Percentiles rank a stretch among this genome's conserved stretches.
These are phyloP conservation scores for Byssoonygena ceratinophila DNA, from an alignment of 2,329 filamentous ascomycete genomes.

Conservation along the genomic window DNA sequence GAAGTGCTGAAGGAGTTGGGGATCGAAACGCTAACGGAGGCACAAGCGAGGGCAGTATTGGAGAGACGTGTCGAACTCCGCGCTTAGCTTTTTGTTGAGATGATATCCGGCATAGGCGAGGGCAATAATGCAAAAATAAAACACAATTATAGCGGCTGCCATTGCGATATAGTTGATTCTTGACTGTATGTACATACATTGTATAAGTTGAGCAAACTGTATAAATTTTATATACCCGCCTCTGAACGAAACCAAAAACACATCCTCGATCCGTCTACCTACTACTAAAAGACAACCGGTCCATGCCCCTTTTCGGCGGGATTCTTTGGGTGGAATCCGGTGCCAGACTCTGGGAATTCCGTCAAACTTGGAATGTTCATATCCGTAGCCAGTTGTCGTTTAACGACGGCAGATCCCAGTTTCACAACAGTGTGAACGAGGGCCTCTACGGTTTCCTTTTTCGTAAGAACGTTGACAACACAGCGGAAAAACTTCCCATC, in stretches of 20 bases:
- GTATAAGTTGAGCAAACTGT: background rate
- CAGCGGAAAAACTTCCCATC: constrained; percentile 58
- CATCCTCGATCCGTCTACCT: background rate
- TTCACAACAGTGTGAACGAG: constrained; percentile 51
- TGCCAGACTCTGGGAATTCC: background rate
- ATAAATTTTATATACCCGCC: background rate
- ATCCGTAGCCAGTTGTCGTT: constrained; percentile 14
- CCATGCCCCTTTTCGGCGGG: constrained; percentile 29
- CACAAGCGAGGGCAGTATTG: constrained; percentile 38
- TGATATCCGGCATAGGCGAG: background rate
- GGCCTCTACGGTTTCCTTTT: constrained; percentile 50
- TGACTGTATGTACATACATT: background rate
- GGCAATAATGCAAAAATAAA: background rate
- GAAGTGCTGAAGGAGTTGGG: constrained; percentile 36
- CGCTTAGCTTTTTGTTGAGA: constrained; percentile 19
- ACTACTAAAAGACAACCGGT: constrained; percentile 22
- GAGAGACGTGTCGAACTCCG: constrained; percentile 38
- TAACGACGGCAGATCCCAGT: constrained; percentile 29
- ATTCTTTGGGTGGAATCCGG: constrained; percentile 18
- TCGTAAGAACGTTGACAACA: constrained; percentile 55
- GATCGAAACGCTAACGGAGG: constrained; percentile 35
- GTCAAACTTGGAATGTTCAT: constrained; percentile 1
- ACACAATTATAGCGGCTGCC: background rate
- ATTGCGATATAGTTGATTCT: background rate
- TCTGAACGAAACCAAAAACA: background rate